Evolutionary conservation across 345 rosid species (phyloP), one percentile per base, ranked within the genome.

Genomic region (Adansonia digitata): DNA sequence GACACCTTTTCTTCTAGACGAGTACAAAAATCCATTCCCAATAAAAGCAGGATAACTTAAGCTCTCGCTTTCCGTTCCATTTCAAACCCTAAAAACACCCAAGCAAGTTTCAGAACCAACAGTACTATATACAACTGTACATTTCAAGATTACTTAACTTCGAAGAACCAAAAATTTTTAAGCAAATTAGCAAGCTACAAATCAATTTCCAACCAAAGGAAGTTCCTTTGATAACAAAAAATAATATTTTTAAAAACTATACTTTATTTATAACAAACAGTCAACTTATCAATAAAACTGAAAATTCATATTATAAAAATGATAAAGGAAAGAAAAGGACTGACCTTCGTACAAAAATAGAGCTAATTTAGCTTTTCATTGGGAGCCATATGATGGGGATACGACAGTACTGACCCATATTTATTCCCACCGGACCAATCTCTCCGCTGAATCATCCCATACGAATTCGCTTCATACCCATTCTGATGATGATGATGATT

Each of bases 371-470:
- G 83, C 74, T 89, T 87, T 81, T 88, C 92, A 79, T 74, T 86
- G 29, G 88, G 86, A 67, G 85, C 82, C 46, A 84, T 82, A 69
- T 85, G 89, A 15, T 85, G 86, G 29, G 86, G 89, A 77, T 88
- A 84, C 0, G 94, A 80, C 73, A 82, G 75, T 26, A 81, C 77
- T 7, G 94, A 86, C 29, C 91, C 93, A 8, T 83, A 92, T 75
- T 85, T 84, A 71, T 82, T 88, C 66, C 84, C 86, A 31, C 86
- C 86, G 10, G 83, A 77, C 87, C 89, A 87, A 14, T 86, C 89
- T 69, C 81, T 84, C 88, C 84, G 92, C 82, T 89, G 97, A 75
- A 88, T 10, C 61, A 56, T 85, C 77, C 82, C 79, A 79, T 84
- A 87, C 0, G 83, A 78, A 82, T 87, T 86, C 35, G 85, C 72